Percentiles rank a stretch among this genome's conserved stretches.
Evolutionary conservation across 768 basidiomycete species (phyloP).

Genomic region (Mycena filopes): DNA sequence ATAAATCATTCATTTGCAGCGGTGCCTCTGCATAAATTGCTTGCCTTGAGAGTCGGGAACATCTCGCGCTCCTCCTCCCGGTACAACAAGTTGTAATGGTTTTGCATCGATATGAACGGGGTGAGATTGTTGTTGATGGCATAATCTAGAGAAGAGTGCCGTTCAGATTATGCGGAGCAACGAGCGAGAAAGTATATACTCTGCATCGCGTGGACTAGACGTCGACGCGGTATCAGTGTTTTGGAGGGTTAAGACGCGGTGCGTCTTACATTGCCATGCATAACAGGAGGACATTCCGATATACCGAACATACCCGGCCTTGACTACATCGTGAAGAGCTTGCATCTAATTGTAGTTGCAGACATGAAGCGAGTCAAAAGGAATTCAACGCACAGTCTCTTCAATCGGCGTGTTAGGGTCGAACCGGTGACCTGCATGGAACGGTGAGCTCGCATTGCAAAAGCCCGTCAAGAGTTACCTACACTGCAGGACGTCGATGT

Average conservation of each 20-base stretch:
- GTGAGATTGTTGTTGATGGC: slow-evolving; percentile 67
- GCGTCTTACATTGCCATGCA: slow-evolving; percentile 61
- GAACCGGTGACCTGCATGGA: slow-evolving; percentile 63
- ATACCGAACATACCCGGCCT: slow-evolving; percentile 71
- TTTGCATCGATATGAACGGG: slow-evolving; percentile 78
- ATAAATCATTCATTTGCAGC: background rate
- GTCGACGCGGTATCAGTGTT: background rate
- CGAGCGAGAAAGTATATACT: slow-evolving; percentile 43
- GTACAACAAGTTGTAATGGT: slow-evolving; percentile 70
- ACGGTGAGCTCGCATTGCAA: background rate
- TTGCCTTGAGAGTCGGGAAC: slow-evolving; percentile 67
- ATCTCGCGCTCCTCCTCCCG: slow-evolving; percentile 75
- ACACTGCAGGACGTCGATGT: slow-evolving; percentile 70
- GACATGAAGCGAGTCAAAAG: background rate
- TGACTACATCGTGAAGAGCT: slow-evolving; percentile 73
- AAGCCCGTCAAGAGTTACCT: background rate
- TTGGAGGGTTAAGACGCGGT: background rate
- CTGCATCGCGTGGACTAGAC: slow-evolving; percentile 65
- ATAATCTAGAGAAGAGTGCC: slow-evolving; percentile 65
- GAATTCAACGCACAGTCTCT: slow-evolving; percentile 52
- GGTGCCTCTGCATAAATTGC: background rate
- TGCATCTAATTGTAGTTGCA: slow-evolving; percentile 57
- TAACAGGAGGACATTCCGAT: slow-evolving; percentile 67
- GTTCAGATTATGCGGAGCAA: background rate
- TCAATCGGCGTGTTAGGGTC: slow-evolving; percentile 68